A percentile compares a stretch with the other conserved stretches of the same genome.
Evolutionary conservation across 1,139 yeast genomes (phyloP).

Genomic region (Zygosaccharomyces sapae): DNA sequence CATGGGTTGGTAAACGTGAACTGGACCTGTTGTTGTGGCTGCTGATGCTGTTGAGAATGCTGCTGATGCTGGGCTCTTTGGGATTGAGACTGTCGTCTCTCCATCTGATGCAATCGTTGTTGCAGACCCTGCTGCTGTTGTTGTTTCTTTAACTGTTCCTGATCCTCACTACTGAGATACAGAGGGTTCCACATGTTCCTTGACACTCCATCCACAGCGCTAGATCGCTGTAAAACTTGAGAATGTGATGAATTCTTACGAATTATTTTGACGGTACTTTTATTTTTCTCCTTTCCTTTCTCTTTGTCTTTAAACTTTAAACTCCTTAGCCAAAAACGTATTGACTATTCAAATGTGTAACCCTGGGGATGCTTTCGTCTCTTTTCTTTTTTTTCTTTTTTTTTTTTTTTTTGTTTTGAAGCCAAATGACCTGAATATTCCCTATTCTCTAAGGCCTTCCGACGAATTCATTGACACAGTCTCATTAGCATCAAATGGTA

Average conservation of each 20-base stretch:
- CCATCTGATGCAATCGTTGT: conserved; percentile 17
- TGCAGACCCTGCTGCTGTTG: conserved; percentile 23
- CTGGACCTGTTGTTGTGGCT: conserved; percentile 15
- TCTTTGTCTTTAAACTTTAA: background rate
- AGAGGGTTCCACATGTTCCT: conserved; percentile 19
- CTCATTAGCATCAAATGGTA: conserved; percentile 3
- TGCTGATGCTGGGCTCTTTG: conserved; percentile 9
- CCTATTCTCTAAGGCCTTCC: background rate
- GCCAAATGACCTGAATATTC: background rate
- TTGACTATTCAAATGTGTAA: background rate
- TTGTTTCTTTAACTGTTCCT: conserved; percentile 18
- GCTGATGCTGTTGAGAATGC: conserved; percentile 7
- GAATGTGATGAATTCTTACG: conserved; percentile 3
- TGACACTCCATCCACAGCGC: conserved; percentile 6
- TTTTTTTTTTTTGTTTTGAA: background rate
- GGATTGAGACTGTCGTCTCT: conserved; percentile 8
- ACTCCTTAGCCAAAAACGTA: background rate
- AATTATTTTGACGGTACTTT: conserved; percentile 1
- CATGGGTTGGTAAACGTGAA: conserved; percentile 29
- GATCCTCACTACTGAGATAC: conserved; percentile 12
- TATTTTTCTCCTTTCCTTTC: background rate
- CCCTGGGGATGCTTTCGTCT: background rate
- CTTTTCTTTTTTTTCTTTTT: too few species aligned
- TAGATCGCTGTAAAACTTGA: conserved; percentile 4
- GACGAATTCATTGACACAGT: background rate